Evolutionary conservation across 2,329 filamentous ascomycete genomes (phyloP).

Genomic region (Scedosporium boydii): DNA sequence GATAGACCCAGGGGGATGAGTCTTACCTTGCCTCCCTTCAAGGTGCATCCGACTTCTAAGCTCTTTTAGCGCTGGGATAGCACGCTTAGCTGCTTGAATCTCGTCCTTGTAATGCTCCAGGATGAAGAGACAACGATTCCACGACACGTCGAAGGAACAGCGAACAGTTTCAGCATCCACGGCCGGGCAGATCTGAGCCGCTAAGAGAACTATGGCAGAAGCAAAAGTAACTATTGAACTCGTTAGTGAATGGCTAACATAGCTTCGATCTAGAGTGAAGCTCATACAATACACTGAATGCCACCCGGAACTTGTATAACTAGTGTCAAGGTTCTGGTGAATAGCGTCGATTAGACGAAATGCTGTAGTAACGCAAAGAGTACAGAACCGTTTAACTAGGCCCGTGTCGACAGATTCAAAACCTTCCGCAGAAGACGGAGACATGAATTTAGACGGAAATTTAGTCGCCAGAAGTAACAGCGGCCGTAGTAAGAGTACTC

Average conservation of each 20-base stretch:
- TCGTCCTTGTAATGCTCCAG: slow-evolving; percentile 1
- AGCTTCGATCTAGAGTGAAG: background rate
- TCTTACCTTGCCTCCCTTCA: too few relatives aligned
- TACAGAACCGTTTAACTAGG: background rate
- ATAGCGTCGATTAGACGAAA: background rate
- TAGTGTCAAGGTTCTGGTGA: background rate
- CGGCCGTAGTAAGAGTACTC: background rate
- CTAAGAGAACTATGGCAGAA: background rate
- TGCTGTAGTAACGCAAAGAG: background rate
- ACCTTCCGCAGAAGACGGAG: background rate
- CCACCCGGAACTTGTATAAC: slow-evolving; percentile 1
- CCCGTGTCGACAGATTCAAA: background rate
- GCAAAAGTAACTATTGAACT: background rate
- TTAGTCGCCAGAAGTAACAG: background rate
- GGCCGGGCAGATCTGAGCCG: background rate
- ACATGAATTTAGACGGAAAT: background rate
- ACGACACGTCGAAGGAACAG: background rate
- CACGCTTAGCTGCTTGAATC: too few relatives aligned
- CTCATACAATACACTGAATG: slow-evolving; percentile 2
- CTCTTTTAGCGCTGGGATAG: too few relatives aligned
- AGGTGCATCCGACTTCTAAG: too few relatives aligned
- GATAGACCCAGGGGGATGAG: too few relatives aligned
- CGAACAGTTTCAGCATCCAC: background rate
- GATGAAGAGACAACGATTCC: background rate
- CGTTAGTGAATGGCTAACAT: too few relatives aligned